These are phyloP conservation scores for Phytophthora tentaculata DNA, from an alignment of 352 stramenopile genomes.

Conservation along the genomic window DNA sequence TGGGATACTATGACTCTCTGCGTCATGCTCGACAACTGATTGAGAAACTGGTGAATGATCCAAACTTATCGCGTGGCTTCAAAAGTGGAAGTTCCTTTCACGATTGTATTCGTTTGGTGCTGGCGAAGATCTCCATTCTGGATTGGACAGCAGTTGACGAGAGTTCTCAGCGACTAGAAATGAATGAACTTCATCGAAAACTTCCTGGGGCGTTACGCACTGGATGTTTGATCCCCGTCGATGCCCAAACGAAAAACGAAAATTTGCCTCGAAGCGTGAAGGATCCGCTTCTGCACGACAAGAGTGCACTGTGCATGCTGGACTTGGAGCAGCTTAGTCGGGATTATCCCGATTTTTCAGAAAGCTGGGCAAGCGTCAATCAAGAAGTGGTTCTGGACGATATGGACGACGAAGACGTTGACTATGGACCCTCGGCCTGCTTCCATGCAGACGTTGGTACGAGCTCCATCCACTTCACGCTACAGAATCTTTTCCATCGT, in stretches of 20 bases:
- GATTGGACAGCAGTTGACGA: constrained; percentile 80
- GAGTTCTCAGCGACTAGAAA: constrained; percentile 43
- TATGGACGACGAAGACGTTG: constrained; percentile 33
- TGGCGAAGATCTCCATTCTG: constrained; percentile 80
- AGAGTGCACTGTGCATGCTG: constrained; percentile 8
- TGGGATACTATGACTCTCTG: constrained; percentile 71
- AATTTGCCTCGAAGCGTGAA: constrained; percentile 22
- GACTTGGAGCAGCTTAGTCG: constrained; percentile 18
- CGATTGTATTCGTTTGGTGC: constrained; percentile 70
- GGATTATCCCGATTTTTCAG: constrained; percentile 29
- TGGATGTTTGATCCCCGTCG: constrained; percentile 34
- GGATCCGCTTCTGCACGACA: constrained; percentile 18
- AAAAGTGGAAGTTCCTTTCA: constrained; percentile 56
- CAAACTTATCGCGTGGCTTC: constrained; percentile 40
- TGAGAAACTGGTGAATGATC: constrained; percentile 28
- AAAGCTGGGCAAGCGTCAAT: constrained; percentile 27
- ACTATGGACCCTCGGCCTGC: constrained; percentile 32
- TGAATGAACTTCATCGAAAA: constrained; percentile 38
- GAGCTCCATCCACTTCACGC: constrained; percentile 1
- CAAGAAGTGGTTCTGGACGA: constrained; percentile 23
- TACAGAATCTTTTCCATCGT: constrained; percentile 31
- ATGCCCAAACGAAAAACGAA: constrained; percentile 16
- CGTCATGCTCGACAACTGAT: constrained; percentile 48
- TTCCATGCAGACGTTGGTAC: constrained; percentile 1
- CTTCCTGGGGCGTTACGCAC: constrained; percentile 36